These are phyloP conservation scores for Xylaria nigripes DNA, from an alignment of 495 filamentous ascomycete species.

Conservation along the genomic window DNA sequence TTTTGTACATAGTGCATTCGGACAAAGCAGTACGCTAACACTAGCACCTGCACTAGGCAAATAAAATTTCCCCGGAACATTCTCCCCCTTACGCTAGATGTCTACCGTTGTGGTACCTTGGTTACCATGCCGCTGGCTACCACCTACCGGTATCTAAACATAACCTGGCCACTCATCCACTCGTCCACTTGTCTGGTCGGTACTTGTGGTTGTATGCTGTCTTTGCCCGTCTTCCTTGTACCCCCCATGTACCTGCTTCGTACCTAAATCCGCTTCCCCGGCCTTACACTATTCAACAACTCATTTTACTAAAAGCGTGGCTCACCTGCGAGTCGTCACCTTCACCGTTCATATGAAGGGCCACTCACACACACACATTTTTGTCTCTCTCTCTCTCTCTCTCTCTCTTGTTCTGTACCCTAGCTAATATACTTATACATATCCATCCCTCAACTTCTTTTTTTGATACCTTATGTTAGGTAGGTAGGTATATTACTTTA, in stretches of 20 bases:
- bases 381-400: slow-evolving; percentile 9
- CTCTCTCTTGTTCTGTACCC: background rate
- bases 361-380: slow-evolving; percentile 18
- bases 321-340: slow-evolving; percentile 20
- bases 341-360: slow-evolving; percentile 16
- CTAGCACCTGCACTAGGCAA: background rate
- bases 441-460: background rate
- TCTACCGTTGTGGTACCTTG: slow-evolving; percentile 4
- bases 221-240: slow-evolving; percentile 13
- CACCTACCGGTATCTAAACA: background rate
- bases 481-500: slow-evolving; percentile 13
- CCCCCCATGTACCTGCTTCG: slow-evolving; percentile 2
- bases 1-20: background rate
- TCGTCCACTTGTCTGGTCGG: slow-evolving; percentile 9
- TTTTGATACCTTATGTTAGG: background rate
- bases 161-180: too few relatives aligned
- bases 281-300: slow-evolving; percentile 4
- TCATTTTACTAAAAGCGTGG: slow-evolving; percentile 24
- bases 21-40: too few relatives aligned
- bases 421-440: background rate
- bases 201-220: slow-evolving; percentile 10
- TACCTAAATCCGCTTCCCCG: slow-evolving; percentile 11
- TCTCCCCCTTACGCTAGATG: slow-evolving; percentile 5
- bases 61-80: slow-evolving; percentile 24
- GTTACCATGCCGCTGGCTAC: slow-evolving; percentile 1